phyloP scores from a whole-genome alignment of 2,329 filamentous ascomycete species.

The Phialophora tarda region DNA sequence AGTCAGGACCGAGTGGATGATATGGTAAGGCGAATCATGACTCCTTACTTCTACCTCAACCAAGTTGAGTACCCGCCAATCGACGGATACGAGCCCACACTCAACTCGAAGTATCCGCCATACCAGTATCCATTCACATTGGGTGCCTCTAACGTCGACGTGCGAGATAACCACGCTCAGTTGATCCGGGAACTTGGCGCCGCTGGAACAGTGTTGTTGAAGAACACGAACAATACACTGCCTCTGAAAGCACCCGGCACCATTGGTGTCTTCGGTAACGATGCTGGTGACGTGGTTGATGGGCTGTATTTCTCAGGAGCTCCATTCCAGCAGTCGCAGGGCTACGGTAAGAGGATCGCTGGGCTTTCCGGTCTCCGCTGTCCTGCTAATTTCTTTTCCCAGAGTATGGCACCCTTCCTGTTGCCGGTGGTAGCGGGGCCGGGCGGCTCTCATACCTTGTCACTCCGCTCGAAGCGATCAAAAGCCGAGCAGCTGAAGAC shows the following conservation, averaged over 20 bases:
- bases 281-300: slow-evolving; percentile 43
- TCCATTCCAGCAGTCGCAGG: slow-evolving; percentile 21
- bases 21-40: slow-evolving; percentile 55
- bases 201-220: slow-evolving; percentile 62
- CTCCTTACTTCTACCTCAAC: slow-evolving; percentile 52
- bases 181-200: slow-evolving; percentile 58
- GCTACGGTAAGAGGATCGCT: slow-evolving; percentile 59
- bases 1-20: slow-evolving; percentile 51
- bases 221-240: slow-evolving; percentile 57
- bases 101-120: slow-evolving; percentile 25
- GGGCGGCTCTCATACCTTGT: slow-evolving; percentile 43
- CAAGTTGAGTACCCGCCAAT: slow-evolving; percentile 47
- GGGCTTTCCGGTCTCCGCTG: slow-evolving; percentile 57
- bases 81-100: slow-evolving; percentile 30
- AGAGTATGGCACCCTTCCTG: slow-evolving; percentile 37
- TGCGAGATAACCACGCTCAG: slow-evolving; percentile 51
- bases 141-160: slow-evolving; percentile 47
- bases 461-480: slow-evolving; percentile 43
- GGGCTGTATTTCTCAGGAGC: slow-evolving; percentile 29
- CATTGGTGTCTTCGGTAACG: slow-evolving; percentile 58
- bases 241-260: slow-evolving; percentile 56
- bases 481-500: slow-evolving; percentile 37
- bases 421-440: slow-evolving; percentile 43
- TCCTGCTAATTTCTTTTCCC: background rate
- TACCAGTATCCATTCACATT: slow-evolving; percentile 28